Evolutionary conservation across 2,329 filamentous ascomycete genomes (phyloP), one percentile per base, ranked within the genome.

Genomic region (Colletotrichum eleusines): DNA sequence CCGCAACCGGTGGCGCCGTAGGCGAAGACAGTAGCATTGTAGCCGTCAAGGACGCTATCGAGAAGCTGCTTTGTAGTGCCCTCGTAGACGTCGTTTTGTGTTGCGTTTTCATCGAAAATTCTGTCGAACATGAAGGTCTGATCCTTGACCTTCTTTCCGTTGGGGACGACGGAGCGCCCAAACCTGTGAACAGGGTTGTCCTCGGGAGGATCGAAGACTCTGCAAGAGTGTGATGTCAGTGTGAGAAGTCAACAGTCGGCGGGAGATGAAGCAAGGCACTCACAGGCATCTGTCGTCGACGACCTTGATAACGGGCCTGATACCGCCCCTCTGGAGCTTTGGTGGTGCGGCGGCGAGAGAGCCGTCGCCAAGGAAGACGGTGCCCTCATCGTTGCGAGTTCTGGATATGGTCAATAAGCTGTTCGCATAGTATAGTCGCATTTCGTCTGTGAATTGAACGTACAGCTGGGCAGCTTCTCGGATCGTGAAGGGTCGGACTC

Each of bases 21-120:
- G 60, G 96, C 96, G 80, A 99, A 99, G 5, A 99, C 96, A 0
- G 96, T 99, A 58, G 96, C 96, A 85, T 99, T 99, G 86, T 98
- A 99, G 74, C 96, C 96, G 75, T 99, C 95, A 69, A 99, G 86
- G 20, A 99, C 95, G 78, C 92, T 98, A 80, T 98, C 95, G 72
- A 99, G 88, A n/a, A 99, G 88, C 66, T 85, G 89, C 80, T 92
- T 93, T 1, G 95, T 97, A 0, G 96, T 98, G 18, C 93, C 88
- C 80, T 98, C 96, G 85, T 98, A 99, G 1, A 99, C 94, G 78
- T 99, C 96, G 69, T 89, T 91, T 78, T 99, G 96, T 8, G 91
- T 91, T 23, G 93, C 93, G 79, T 95, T 97, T 71, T 98, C 95
- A 86, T 99, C 96, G 81, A 99, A 98, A 73, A 99, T 93, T 67